Conservation (phyloP, 2,329 filamentous ascomycete species). For the Penicillium sp. region DNA sequence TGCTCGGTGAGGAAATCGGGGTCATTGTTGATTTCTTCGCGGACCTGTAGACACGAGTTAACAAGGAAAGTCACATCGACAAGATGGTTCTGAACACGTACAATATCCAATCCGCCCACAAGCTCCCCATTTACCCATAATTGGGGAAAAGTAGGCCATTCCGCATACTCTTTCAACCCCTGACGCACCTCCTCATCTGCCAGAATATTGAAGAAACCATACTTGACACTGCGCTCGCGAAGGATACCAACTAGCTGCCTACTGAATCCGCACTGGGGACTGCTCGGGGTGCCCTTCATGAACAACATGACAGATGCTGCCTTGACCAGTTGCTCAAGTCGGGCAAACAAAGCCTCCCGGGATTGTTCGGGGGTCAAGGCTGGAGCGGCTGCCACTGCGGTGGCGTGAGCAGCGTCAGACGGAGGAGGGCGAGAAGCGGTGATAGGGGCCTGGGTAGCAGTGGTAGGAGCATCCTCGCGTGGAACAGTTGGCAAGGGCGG, state of each 20-base stretch:
- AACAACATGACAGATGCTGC: conserved; percentile 98
- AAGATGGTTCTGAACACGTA: conserved; percentile 50
- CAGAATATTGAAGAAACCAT: conserved; percentile 98
- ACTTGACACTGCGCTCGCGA: conserved; percentile 85
- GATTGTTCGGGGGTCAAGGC: conserved; percentile 49
- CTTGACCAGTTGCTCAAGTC: conserved; percentile 80
- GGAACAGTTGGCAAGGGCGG: conserved; percentile 41
- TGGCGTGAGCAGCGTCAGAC: conserved; percentile 23
- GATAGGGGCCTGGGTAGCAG: conserved; percentile 32
- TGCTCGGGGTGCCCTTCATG: conserved; percentile 91
- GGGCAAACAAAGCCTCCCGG: conserved; percentile 80
- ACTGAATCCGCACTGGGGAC: conserved; percentile 89
- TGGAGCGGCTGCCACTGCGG: conserved; percentile 23
- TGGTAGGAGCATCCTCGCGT: conserved; percentile 32
- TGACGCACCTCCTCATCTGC: conserved; percentile 96
- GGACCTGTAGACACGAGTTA: conserved; percentile 58
- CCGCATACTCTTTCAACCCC: conserved; percentile 93
- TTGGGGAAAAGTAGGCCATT: conserved; percentile 97
- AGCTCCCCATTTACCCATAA: conserved; percentile 88
- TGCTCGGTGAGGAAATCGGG: conserved; percentile 77
- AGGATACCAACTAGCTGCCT: conserved; percentile 81
- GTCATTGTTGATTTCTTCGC: conserved; percentile 85
- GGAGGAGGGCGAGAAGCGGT: conserved; percentile 19
- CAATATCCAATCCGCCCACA: conserved; percentile 91
- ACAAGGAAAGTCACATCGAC: conserved; percentile 4